These are phyloP conservation scores for Draba incana DNA, from an alignment of 345 rosid species.

Conservation along the genomic window DNA sequence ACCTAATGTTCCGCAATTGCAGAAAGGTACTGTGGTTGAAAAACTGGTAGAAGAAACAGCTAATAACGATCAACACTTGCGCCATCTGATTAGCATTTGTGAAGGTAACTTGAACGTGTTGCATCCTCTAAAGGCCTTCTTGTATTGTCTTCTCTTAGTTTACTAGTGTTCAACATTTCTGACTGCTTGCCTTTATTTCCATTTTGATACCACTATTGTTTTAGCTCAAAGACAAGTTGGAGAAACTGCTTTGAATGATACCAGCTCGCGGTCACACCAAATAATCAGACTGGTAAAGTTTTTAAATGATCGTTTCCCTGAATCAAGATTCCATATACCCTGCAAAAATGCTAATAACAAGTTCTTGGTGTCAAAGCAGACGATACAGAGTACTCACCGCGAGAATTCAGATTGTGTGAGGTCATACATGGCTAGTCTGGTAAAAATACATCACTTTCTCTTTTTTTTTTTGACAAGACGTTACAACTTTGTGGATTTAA, in stretches of 20 bases:
- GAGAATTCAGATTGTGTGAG: constrained; percentile 96
- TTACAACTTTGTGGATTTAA: constrained; percentile 67
- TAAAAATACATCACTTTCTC: constrained; percentile 40
- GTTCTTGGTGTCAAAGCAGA: constrained; percentile 55
- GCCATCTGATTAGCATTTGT: constrained; percentile 84
- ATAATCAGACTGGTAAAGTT: constrained; percentile 86
- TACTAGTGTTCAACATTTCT: constrained; percentile 9
- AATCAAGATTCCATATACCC: background rate
- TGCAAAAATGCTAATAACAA: constrained; percentile 31
- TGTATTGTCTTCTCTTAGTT: constrained; percentile 6
- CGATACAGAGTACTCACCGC: constrained; percentile 84
- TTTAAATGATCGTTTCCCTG: constrained; percentile 9
- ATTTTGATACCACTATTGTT: constrained; percentile 14
- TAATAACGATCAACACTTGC: constrained; percentile 70
- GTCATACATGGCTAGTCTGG: constrained; percentile 95
- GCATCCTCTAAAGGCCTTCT: constrained; percentile 19
- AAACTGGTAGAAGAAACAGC: constrained; percentile 94
- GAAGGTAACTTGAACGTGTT: constrained; percentile 63
- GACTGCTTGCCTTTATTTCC: constrained; percentile 29
- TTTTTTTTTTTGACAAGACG: background rate
- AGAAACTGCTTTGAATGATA: constrained; percentile 96
- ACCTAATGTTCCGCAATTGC: constrained; percentile 31
- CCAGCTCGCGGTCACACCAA: constrained; percentile 97
- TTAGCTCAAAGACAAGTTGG: constrained; percentile 99
- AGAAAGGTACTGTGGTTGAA: constrained; percentile 99